Percentiles rank a stretch among this genome's conserved stretches.
Evolutionary conservation across 441 rosid genomes (phyloP).

Genomic region (Populus hybrid): DNA sequence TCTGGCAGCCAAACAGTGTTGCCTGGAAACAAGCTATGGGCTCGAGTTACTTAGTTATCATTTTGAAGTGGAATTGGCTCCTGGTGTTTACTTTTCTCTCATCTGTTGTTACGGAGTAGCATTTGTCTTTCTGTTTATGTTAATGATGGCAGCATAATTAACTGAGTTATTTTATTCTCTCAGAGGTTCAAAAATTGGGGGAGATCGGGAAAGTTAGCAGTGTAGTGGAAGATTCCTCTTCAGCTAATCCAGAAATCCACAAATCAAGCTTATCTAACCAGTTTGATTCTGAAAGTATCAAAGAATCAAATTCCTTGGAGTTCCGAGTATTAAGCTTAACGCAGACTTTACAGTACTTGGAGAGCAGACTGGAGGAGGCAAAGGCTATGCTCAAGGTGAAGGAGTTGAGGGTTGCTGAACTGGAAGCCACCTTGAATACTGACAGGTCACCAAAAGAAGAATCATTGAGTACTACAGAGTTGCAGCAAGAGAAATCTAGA

Average conservation of each 20-base stretch:
- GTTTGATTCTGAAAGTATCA: slow-evolving; percentile 27
- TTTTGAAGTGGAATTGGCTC: neutral
- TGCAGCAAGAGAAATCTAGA: slow-evolving; percentile 30
- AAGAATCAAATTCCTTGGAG: slow-evolving; percentile 37
- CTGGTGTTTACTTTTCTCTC: neutral
- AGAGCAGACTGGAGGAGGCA: slow-evolving; percentile 57
- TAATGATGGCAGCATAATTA: neutral
- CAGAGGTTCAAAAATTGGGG: slow-evolving; percentile 66
- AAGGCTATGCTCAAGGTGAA: slow-evolving; percentile 40
- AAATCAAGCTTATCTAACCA: slow-evolving; percentile 40
- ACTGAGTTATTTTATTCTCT: neutral
- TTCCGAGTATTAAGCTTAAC: slow-evolving; percentile 41
- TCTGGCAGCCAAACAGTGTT: neutral
- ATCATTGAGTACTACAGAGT: slow-evolving; percentile 29
- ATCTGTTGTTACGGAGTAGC: neutral
- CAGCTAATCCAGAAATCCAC: slow-evolving; percentile 17
- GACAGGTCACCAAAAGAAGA: slow-evolving; percentile 30
- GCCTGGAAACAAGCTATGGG: neutral
- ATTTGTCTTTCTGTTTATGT: neutral
- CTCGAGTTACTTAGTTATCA: neutral
- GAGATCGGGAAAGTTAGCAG: slow-evolving; percentile 55
- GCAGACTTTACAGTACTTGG: slow-evolving; percentile 47
- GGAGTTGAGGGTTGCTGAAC: slow-evolving; percentile 54
- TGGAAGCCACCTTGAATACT: slow-evolving; percentile 36
- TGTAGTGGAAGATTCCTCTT: slow-evolving; percentile 27